Conservation (phyloP, 306 rosid species). For the Quercus aquifolioides region DNA sequence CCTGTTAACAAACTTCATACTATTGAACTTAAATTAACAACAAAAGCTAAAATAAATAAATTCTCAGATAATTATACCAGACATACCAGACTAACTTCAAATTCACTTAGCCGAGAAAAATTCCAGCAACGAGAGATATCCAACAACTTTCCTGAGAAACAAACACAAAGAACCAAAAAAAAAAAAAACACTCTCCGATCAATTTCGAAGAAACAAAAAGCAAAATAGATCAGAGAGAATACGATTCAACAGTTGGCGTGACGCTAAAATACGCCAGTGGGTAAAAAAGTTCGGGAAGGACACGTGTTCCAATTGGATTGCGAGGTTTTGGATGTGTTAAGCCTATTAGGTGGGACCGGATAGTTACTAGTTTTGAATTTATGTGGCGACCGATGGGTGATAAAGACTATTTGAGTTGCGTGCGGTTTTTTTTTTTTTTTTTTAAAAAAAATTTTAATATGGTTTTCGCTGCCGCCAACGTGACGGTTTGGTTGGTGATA, state of each 20-base stretch:
- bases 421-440: neutral
- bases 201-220: neutral
- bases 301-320: slow-evolving; percentile 16
- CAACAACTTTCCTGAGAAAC: neutral
- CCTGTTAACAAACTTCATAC: neutral
- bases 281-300: neutral
- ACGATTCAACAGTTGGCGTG: neutral
- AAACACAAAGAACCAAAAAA: neutral
- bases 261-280: slow-evolving; percentile 5
- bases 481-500: no score
- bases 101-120: neutral
- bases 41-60: neutral
- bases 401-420: neutral
- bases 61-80: neutral
- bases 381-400: slow-evolving; percentile 26
- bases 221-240: neutral
- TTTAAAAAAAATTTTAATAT: no score
- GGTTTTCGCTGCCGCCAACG: neutral
- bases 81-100: neutral
- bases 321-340: slow-evolving; percentile 7
- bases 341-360: slow-evolving; percentile 1
- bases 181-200: no score
- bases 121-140: neutral
- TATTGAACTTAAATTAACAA: neutral
- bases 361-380: neutral